Percentiles rank a stretch among this genome's conserved stretches.
Conservation (phyloP, 2,329 filamentous ascomycete species). For the Falciphora oryzae region DNA sequence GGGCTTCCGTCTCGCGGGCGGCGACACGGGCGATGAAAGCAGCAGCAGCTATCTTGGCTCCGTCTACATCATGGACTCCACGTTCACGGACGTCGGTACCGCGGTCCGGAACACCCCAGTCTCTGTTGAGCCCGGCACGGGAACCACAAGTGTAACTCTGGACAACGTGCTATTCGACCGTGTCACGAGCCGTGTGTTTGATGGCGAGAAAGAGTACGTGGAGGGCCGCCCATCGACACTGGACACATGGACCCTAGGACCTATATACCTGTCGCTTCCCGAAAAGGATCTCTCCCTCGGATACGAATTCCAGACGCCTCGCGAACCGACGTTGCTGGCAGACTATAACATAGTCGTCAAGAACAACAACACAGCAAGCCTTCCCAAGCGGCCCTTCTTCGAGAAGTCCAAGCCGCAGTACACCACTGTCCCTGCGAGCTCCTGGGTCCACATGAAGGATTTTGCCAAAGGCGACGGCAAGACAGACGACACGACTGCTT, state of each 20-base stretch:
- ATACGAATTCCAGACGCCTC: slow-evolving; percentile 6
- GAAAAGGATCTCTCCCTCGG: slow-evolving; percentile 5
- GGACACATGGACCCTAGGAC: slow-evolving; percentile 8
- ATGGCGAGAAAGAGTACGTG: slow-evolving; percentile 96
- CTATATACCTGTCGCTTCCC: slow-evolving; percentile 2
- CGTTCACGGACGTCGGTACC: slow-evolving; percentile 18
- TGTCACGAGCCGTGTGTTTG: slow-evolving; percentile 56
- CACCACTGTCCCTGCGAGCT: slow-evolving; percentile 36
- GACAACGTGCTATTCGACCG: slow-evolving; percentile 9
- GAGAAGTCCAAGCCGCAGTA: slow-evolving; percentile 48
- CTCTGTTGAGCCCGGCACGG: neutral
- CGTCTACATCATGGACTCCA: slow-evolving; percentile 40
- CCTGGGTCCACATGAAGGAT: slow-evolving; percentile 60
- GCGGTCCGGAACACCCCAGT: slow-evolving; percentile 3
- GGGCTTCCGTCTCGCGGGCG: slow-evolving; percentile 8
- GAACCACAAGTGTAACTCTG: slow-evolving; percentile 7
- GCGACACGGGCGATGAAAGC: neutral
- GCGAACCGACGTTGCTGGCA: slow-evolving; percentile 5
- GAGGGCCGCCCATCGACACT: slow-evolving; percentile 81
- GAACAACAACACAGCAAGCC: neutral
- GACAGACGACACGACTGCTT: slow-evolving; percentile 47
- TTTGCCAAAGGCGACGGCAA: slow-evolving; percentile 41
- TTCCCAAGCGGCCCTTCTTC: slow-evolving; percentile 10
- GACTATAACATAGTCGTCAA: neutral
- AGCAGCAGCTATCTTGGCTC: slow-evolving; percentile 20